phyloP scores from a whole-genome alignment of 371 early-diverging fungal genomes.

The Mortierella sp. region DNA sequence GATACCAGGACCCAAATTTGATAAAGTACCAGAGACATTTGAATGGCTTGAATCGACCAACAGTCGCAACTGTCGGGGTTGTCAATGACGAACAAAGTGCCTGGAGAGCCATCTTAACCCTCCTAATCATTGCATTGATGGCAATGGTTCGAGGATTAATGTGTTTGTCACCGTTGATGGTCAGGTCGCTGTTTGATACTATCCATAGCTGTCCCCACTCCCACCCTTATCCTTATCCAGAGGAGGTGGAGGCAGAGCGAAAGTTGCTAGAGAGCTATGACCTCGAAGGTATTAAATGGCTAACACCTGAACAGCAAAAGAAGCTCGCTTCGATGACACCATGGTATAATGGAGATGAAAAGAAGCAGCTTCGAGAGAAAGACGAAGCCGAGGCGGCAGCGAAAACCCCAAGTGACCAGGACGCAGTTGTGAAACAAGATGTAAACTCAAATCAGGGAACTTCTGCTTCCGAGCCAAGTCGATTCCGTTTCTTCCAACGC shows the following conservation, averaged over 20 bases:
- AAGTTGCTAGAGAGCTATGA: conserved; percentile 12
- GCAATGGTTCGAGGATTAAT: conserved; percentile 47
- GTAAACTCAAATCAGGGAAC: not conserved
- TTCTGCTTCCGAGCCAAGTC: not conserved
- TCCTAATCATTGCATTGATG: conserved; percentile 28
- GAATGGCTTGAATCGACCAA: conserved; percentile 20
- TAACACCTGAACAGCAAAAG: not conserved
- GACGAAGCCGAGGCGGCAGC: not conserved
- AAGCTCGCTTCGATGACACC: not conserved
- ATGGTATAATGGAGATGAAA: conserved; percentile 5
- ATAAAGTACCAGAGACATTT: conserved; percentile 20
- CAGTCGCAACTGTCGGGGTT: conserved; percentile 42
- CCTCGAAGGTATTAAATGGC: not conserved
- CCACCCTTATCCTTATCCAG: conserved; percentile 49
- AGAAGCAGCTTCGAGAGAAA: conserved; percentile 4
- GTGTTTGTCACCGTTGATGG: conserved; percentile 34
- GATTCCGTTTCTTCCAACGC: conserved; percentile 28
- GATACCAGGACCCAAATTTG: conserved; percentile 22
- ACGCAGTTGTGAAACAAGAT: not conserved
- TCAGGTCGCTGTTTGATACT: conserved; percentile 42
- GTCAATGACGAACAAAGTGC: conserved; percentile 37
- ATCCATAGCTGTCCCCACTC: conserved; percentile 48
- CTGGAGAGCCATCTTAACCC: conserved; percentile 17
- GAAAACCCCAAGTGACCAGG: not conserved
- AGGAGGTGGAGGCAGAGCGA: conserved; percentile 40